phyloP scores from a whole-genome alignment of 768 basidiomycete species.

The Sistotremastrum niveocremeum region DNA sequence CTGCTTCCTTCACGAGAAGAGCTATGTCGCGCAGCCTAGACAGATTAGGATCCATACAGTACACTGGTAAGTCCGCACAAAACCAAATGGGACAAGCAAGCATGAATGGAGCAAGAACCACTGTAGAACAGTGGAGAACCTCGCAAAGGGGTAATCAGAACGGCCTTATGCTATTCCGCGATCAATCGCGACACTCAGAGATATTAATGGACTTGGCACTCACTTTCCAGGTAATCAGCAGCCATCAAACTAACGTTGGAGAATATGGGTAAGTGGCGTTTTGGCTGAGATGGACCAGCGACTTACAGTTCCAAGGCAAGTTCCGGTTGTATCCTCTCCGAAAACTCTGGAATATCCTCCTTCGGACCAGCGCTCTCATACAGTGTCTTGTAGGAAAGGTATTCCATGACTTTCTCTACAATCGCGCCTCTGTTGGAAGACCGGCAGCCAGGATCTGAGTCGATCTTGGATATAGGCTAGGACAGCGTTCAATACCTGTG shows the following conservation, averaged over 20 bases:
- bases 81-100: too few relatives aligned
- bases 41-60: too few relatives aligned
- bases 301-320: conserved; percentile 82
- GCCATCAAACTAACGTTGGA: conserved; percentile 16
- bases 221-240: conserved; percentile 20
- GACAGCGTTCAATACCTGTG: conserved; percentile 40
- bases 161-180: too few relatives aligned
- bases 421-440: conserved; percentile 35
- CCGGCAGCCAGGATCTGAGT: too few relatives aligned
- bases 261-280: not conserved
- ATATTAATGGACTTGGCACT: not conserved
- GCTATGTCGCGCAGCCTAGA: too few relatives aligned
- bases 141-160: too few relatives aligned
- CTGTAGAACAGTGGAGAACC: too few relatives aligned
- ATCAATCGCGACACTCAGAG: too few relatives aligned
- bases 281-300: not conserved
- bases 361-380: conserved; percentile 58
- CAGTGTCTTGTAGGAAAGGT: conserved; percentile 72
- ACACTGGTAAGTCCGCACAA: too few relatives aligned
- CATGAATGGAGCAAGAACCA: too few relatives aligned
- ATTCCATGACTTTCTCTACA: conserved; percentile 81
- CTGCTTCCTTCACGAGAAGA: too few relatives aligned
- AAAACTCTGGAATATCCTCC: conserved; percentile 76
- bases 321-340: conserved; percentile 75
- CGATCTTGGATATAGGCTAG: too few relatives aligned